Evolutionary conservation across 441 rosid species (phyloP).

Genomic region (Omphalea diandra): DNA sequence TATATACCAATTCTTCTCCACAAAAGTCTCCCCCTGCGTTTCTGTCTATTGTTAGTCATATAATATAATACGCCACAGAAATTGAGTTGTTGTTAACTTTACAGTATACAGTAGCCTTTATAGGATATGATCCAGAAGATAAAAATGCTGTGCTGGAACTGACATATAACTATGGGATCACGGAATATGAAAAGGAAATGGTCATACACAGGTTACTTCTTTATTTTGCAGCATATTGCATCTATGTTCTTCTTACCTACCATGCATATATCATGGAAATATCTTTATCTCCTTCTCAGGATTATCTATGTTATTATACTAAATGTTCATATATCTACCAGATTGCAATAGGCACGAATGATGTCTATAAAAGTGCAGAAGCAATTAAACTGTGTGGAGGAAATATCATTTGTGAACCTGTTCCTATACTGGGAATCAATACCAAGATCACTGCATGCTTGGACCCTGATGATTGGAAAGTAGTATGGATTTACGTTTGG

Average conservation of each 20-base stretch:
- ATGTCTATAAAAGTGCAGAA: constrained; percentile 83
- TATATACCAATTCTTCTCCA: background rate
- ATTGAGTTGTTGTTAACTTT: background rate
- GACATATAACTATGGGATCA: constrained; percentile 85
- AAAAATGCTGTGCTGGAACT: constrained; percentile 74
- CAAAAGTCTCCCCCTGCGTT: background rate
- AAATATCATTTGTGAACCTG: constrained; percentile 63
- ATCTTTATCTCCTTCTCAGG: background rate
- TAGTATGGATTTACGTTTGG: constrained; percentile 37
- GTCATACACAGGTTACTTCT: constrained; percentile 69
- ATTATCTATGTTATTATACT: background rate
- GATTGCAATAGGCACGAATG: constrained; percentile 89
- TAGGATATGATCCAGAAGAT: constrained; percentile 96
- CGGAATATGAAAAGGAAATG: constrained; percentile 86
- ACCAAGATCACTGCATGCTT: constrained; percentile 84
- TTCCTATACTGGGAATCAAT: constrained; percentile 83
- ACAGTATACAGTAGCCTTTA: constrained; percentile 71
- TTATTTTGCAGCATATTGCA: background rate
- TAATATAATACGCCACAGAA: background rate
- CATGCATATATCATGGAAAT: background rate
- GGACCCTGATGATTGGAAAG: constrained; percentile 94
- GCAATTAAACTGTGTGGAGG: constrained; percentile 71
- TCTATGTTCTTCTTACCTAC: background rate
- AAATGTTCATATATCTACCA: constrained; percentile 25
- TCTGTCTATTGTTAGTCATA: background rate